Evolutionary conservation across 2,329 filamentous ascomycete species (phyloP).

Genomic region (Fusarium kyushuense): DNA sequence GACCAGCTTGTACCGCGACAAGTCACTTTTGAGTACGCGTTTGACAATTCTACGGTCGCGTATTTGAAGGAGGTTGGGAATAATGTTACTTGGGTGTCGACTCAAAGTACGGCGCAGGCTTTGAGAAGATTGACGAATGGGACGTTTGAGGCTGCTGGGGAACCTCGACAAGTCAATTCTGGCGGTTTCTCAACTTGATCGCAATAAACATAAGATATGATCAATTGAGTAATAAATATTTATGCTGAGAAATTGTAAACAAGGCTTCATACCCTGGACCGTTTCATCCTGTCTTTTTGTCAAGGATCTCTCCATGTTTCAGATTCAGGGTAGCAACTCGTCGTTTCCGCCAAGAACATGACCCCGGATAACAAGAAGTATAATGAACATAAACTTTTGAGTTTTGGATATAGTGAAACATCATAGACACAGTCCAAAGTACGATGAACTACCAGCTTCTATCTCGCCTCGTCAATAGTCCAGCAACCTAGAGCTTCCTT

Average conservation of each 20-base stretch:
- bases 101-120: slow-evolving; percentile 78
- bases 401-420: not conserved
- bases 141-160: slow-evolving; percentile 82
- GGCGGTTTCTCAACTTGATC: slow-evolving; percentile 66
- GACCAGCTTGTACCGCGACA: slow-evolving; percentile 82
- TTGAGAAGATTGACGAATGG: slow-evolving; percentile 73
- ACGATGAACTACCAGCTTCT: not conserved
- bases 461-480: fast-evolving
- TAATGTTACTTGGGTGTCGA: slow-evolving; percentile 78
- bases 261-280: not conserved
- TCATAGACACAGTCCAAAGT: not conserved
- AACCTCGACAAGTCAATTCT: slow-evolving; percentile 82
- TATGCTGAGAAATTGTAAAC: not conserved
- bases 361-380: not conserved
- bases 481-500: not conserved
- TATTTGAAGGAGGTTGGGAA: slow-evolving; percentile 76
- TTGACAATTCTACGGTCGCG: slow-evolving; percentile 75
- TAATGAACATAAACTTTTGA: not conserved
- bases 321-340: slow-evolving; percentile 14
- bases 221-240: not conserved
- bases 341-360: not conserved
- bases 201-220: no score
- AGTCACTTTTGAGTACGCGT: slow-evolving; percentile 77
- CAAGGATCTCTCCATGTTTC: slow-evolving; percentile 10
- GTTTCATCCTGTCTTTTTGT: not conserved